Evolutionary conservation across 208 protist genomes (phyloP).

Genomic region (Crithidia sp.): DNA sequence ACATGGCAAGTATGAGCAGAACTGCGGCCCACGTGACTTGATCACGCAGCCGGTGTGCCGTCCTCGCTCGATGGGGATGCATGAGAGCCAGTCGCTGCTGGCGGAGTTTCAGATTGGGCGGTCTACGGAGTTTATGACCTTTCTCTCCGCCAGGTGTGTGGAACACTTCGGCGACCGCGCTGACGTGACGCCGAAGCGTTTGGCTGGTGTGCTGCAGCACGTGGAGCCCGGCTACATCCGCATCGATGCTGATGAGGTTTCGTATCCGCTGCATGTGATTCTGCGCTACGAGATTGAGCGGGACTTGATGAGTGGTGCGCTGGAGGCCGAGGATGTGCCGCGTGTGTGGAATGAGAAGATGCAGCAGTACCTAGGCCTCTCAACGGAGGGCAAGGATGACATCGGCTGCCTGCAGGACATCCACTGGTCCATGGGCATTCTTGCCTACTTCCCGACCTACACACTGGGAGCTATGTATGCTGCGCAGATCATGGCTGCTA

Average conservation of each 20-base stretch:
- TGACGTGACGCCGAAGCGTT: conserved; percentile 52
- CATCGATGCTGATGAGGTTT: conserved; percentile 88
- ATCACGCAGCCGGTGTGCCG: conserved; percentile 63
- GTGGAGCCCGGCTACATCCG: conserved; percentile 84
- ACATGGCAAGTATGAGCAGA: conserved; percentile 92
- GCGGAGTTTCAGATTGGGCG: conserved; percentile 77
- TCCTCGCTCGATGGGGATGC: conserved; percentile 76
- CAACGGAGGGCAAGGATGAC: conserved; percentile 71
- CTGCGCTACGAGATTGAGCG: conserved; percentile 91
- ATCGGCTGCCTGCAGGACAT: conserved; percentile 89
- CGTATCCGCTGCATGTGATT: conserved; percentile 91
- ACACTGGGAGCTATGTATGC: conserved; percentile 82
- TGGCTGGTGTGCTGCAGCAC: conserved; percentile 46
- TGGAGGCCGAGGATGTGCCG: conserved; percentile 83
- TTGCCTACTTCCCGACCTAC: conserved; percentile 93
- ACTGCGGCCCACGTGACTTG: conserved; percentile 70
- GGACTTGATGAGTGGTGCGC: conserved; percentile 75
- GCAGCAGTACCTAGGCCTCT: conserved; percentile 84
- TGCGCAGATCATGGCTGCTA: conserved; percentile 78
- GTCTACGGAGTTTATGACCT: conserved; percentile 60
- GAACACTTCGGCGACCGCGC: conserved; percentile 57
- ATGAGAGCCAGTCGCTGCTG: conserved; percentile 93
- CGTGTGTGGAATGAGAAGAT: conserved; percentile 87
- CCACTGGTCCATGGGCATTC: conserved; percentile 78
- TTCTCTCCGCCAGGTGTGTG: conserved; percentile 44